Evolutionary conservation across 208 protist genomes (phyloP), one percentile per base, ranked within the genome.

Genomic region (Leishmania arabica): DNA sequence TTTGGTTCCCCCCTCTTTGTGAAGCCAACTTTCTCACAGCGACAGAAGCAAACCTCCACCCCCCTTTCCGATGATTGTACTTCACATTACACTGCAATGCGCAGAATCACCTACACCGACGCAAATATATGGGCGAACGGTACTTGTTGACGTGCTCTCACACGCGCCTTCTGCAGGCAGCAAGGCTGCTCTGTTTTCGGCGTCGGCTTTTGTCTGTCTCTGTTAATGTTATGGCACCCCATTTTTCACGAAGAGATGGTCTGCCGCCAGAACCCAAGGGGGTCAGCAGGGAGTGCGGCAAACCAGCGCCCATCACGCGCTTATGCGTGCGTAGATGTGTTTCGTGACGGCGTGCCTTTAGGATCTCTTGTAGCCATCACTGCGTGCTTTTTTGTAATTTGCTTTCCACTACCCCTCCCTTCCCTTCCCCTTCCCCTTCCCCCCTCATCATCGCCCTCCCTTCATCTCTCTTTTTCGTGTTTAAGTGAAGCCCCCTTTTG

Each of bases 41-140:
- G 34, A 45, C 40, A 53, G 27, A 84, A 45, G 8, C 53, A 73
- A 68, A 24, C 17, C 75, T 69, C 37, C 51, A 54, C 53, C 37
- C 37, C 37, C 71, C 40, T 60, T 42, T 74, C 80, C 75, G 34
- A 51, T 37, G 49, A 19, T 45, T 80, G 21, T 70, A 68, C 49
- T 56, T 69, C 56, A 51, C 62, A 19, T 68, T 68, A 9, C 62
- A 42, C 31, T 34, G 62, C 27, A 40, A 40, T 68, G 62, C 62
- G 31, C 27, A 68, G 31, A 40, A 68, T 42, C 62, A 15, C 62
- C 62, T 68, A 37, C 62, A 31, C 11, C 4, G 62, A 40, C 62
- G 31, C n/a, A 13, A 9, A 40, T 40, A 13, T 31, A 31, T 42
- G 31, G 31, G 27, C 15, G 62, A 68, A 24, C 8, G 62, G 13